Conservation (phyloP, 306 rosid genomes). For the Medicago truncatula region MtrunA17r5.0-ANR NC_053043.1:39351001-39351500, state of each 20-base stretch:
- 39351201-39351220: constrained; percentile 97
- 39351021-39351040: constrained; percentile 52
- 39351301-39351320: constrained; percentile 95
- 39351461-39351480: background rate
- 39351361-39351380: too few relatives aligned
- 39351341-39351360: background rate
- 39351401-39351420: too few relatives aligned
- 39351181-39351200: constrained; percentile 79
- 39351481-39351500: background rate
- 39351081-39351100: constrained; percentile 40
- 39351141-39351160: constrained; percentile 97
- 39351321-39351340: constrained; percentile 69
- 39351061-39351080: constrained; percentile 44
- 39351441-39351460: too few relatives aligned
- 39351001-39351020: constrained; percentile 68
- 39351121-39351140: constrained; percentile 44
- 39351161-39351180: constrained; percentile 94
- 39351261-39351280: constrained; percentile 83
- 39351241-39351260: constrained; percentile 71
- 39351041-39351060: constrained; percentile 47
- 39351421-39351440: too few relatives aligned
- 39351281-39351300: constrained; percentile 92
- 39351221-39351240: constrained; percentile 75
- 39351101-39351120: constrained; percentile 36
- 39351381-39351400: too few relatives aligned